Percentiles rank a stretch among this genome's conserved stretches.
Conservation (phyloP, 345 rosid genomes). For the Lepidium sativum region DNA sequence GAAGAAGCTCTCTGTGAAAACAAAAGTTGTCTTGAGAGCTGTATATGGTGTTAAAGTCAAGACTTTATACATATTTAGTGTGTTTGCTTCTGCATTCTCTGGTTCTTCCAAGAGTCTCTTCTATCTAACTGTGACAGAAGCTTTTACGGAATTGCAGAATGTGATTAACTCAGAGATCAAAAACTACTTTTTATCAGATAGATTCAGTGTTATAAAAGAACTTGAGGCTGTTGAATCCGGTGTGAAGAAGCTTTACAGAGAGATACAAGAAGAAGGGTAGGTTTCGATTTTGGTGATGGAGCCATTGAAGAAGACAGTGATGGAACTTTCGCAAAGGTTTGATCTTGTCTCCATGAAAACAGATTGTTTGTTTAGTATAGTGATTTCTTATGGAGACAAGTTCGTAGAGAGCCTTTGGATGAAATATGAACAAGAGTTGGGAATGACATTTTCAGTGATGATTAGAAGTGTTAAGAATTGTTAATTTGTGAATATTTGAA, state of each 20-base stretch:
- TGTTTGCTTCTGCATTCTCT: constrained; percentile 66
- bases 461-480: background rate
- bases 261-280: constrained; percentile 40
- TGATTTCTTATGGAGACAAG: constrained; percentile 61
- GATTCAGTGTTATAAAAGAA: constrained; percentile 42
- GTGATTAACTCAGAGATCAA: constrained; percentile 40
- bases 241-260: constrained; percentile 45
- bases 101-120: constrained; percentile 42
- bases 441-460: constrained; percentile 3
- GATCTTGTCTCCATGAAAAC: constrained; percentile 52
- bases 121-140: constrained; percentile 44
- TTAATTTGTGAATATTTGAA: background rate
- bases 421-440: constrained; percentile 19
- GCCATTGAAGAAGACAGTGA: constrained; percentile 32
- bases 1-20: constrained; percentile 58
- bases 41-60: constrained; percentile 69
- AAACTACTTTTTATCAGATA: constrained; percentile 27
- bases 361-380: constrained; percentile 48
- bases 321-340: constrained; percentile 47
- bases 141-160: constrained; percentile 45
- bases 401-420: constrained; percentile 58
- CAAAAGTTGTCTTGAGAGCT: constrained; percentile 66
- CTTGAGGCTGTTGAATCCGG: constrained; percentile 41
- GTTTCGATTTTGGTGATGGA: constrained; percentile 27
- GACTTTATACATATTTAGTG: constrained; percentile 53